Evolutionary conservation across 1,139 yeast species (phyloP), one percentile per base, ranked within the genome.

Genomic region (Zygosaccharomyces pseudobailii): DNA sequence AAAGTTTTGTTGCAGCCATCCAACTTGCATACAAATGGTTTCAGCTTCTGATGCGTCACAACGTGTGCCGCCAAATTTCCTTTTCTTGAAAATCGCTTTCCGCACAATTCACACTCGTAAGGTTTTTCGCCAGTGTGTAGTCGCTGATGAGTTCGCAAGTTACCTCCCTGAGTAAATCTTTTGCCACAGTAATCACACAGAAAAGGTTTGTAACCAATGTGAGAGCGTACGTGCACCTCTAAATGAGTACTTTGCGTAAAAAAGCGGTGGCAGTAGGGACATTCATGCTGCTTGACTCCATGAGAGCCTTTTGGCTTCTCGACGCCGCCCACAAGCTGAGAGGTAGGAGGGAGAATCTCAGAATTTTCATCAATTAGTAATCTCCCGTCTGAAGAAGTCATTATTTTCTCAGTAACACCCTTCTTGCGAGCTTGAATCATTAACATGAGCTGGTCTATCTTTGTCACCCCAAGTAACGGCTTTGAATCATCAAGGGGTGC

Each of bases 51-150:
- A 69, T 87, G 97, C 0, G 95, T 88, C 49, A 87, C 70, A 64
- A 75, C 73, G 67, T 89, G 97, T 8, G 95, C 95, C 21, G 90
- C 90, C 56, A 87, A 74, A 68, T 89, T 88, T 20, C 97, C 97
- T 65, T 89, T 86, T 61, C 96, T 79, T 46, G 95, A 87, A 65
- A 89, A 89, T 32, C 80, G 74, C 50, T 87, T 76, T 25, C 77
- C 78, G 65, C 96, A 88, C 10, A 76, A 69, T 27, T 81, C 83
- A 68, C 96, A 88, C 37, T 77, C 73, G 58, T 84, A 87, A 4
- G 96, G 96, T 63, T 85, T 85, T 58, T 87, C 96, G 25, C 97
- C 97, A 1, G 96, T 89, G 62, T 90, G 97, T 23, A 89, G 73
- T 53, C 97, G 73, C 56, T 84, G 72, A 70, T 90, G 97, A 1